A percentile compares a stretch with the other conserved stretches of the same genome.
Conservation (phyloP, 352 stramenopile species). For the Ochromonadaceae sp. region DNA sequence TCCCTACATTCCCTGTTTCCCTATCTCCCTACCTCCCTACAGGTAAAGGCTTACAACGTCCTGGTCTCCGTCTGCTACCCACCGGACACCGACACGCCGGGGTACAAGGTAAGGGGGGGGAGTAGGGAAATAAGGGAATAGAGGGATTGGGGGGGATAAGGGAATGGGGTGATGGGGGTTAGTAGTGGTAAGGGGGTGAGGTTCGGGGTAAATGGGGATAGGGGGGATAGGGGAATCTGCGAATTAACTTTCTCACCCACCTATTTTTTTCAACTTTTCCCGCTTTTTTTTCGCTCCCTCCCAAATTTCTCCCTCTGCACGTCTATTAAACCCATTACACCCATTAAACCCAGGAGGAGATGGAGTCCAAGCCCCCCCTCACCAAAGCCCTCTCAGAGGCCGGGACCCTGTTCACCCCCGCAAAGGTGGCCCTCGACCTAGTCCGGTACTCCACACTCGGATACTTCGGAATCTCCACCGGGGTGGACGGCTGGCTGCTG, state of each 20-base stretch:
- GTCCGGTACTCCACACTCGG: slow-evolving; percentile 30
- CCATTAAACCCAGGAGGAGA: too few species aligned
- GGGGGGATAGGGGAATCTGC: too few species aligned
- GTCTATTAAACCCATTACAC: too few species aligned
- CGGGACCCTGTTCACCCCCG: not conserved
- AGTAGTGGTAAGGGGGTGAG: too few species aligned
- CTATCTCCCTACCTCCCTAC: too few species aligned
- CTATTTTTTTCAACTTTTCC: too few species aligned
- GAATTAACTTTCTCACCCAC: too few species aligned
- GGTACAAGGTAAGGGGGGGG: slow-evolving; percentile 47
- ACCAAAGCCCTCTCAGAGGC: slow-evolving; percentile 11
- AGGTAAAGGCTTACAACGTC: slow-evolving; percentile 51
- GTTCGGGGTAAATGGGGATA: too few species aligned
- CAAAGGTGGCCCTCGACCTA: slow-evolving; percentile 40
- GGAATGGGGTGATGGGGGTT: too few species aligned
- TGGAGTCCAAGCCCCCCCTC: not conserved
- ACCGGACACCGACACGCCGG: slow-evolving; percentile 64
- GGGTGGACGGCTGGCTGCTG: slow-evolving; percentile 49
- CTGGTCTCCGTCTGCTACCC: slow-evolving; percentile 67
- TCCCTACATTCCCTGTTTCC: slow-evolving; percentile 31
- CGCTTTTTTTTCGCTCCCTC: too few species aligned
- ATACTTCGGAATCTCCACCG: slow-evolving; percentile 42
- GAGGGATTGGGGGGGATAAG: slow-evolving; percentile 41
- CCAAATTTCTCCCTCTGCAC: too few species aligned
- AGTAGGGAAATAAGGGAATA: slow-evolving; percentile 45